Evolutionary conservation across 192 early-diverging fungal genomes (phyloP), one percentile per base, ranked within the genome.

Genomic region (Backusella psychrophila): DNA sequence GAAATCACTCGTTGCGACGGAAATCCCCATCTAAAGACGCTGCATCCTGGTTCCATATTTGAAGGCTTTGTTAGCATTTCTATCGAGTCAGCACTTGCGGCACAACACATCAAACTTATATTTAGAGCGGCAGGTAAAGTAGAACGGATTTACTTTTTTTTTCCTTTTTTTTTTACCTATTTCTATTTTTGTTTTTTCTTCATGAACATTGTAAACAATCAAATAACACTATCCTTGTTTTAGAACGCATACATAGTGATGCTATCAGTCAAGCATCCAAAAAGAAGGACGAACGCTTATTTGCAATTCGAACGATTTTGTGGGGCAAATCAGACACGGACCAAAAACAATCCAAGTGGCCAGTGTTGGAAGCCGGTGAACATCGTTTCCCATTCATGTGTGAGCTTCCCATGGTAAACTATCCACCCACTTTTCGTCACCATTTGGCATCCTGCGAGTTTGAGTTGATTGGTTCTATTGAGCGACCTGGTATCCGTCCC

Each of bases 361-460:
- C 73, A 26, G 35, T 69, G 23, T 15, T 81, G n/a, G 75, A 74
- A 71, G 44, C 77, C 3, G 81, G 81, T 7, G 46, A 46, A 14
- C 75, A 79, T 14, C 19, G 15, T 21, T 82, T 79, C 36, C 81
- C 81, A 6, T 82, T 82, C 42, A 68, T 77, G 21, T 56, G 59
- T 23, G 77, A 82, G 59, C 53, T 82, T 15, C 81, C 81, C 12
- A 38, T 79, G 35, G 69, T 82, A 63, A 82, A 82, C 19, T 82
- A 82, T 59, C 68, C 71, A 4, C 74, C 78, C 3, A 59, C 74
- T 4, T 78, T 79, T 56, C 21, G 52, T 21, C 71, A 78, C 26
- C 52, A 52, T 31, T n/a, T 78, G 9, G 72, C 65, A 4, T 44
- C 71, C 33, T 67, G 63, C 38, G 41, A 39, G n/a, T 73, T 74